Base-by-base conservation (phyloP, 768 basidiomycete species). In the Tephrocybe sp. region DNA sequence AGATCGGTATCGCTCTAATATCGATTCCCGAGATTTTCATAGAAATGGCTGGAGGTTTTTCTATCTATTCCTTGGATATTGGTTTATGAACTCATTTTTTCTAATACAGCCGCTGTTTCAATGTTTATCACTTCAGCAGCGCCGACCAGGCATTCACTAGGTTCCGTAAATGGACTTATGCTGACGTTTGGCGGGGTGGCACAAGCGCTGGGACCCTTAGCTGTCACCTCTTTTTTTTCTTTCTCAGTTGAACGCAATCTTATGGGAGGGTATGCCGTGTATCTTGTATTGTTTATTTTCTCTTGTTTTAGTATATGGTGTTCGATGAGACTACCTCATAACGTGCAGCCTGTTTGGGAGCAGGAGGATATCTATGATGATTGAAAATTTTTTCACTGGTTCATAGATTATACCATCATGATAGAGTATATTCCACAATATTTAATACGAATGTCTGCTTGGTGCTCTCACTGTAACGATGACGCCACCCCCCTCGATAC, bases 151-250 rank as follows among this genome's bases (percentile, higher is more conserved):
- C 67, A 64, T 5, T 76, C 76, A 0, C 66, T 82, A 3, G 81
- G 81, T 19, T 74, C 76, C 1, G 74, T 73, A 9, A 77, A 82
- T 49, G 81, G 81, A 8, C 60, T 83, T 13, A 70, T 69, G 0
- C 75, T 75, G 51, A 79, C 72, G 13, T 64, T 69, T 1, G 71
- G 69, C 1, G 72, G 77, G 2, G 61, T 75, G 9, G 70, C 74
- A 0, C 72, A 78, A 34, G 78, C 77, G 3, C 66, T 81, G 18
- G 79, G 78, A 1, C 80, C 81, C 0, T 73, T 70, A 1, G 32
- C 73, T 27, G 63, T 74, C 4, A 77, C 80, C 0, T 80, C 80
- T 0, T 57, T 79, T n/a, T 82, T 81, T 48, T 78, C 82, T 1
- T 56, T 73, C 24, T 81, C 80, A 0, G 73, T 78, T 25, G 59